Conservation (phyloP, 139 green algal species). For the Chlamydomonas applanata region DNA sequence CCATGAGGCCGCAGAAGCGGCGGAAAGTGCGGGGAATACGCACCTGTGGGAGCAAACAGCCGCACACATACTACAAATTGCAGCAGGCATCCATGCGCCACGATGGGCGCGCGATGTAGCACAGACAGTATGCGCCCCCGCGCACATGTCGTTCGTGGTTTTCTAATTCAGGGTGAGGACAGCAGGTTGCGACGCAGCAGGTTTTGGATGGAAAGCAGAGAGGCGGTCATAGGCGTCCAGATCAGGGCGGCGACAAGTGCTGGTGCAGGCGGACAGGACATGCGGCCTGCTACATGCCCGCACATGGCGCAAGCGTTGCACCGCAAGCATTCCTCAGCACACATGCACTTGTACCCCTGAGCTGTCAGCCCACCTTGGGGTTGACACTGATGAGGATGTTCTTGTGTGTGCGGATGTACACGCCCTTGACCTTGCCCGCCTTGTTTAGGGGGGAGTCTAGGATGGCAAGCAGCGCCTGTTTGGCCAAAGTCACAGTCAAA, state of each 20-base stretch:
- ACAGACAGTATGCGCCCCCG: too few relatives aligned
- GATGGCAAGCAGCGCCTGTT: slow-evolving; percentile 86
- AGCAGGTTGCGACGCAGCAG: too few relatives aligned
- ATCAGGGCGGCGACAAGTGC: background rate
- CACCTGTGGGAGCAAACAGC: slow-evolving; percentile 37
- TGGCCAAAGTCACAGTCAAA: background rate
- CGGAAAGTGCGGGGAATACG: slow-evolving; percentile 93
- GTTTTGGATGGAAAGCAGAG: too few relatives aligned
- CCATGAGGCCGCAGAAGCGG: slow-evolving; percentile 93
- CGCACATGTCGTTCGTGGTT: too few relatives aligned
- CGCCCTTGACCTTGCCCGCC: slow-evolving; percentile 81
- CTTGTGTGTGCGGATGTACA: slow-evolving; percentile 90
- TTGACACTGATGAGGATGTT: slow-evolving; percentile 94
- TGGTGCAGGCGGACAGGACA: background rate
- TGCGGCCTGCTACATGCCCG: background rate
- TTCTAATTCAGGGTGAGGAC: too few relatives aligned
- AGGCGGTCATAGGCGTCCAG: too few relatives aligned
- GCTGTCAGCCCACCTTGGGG: slow-evolving; percentile 54
- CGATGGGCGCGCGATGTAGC: too few relatives aligned
- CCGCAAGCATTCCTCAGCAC: too few relatives aligned
- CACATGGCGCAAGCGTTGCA: too few relatives aligned
- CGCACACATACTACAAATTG: too few relatives aligned
- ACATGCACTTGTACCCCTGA: too few relatives aligned
- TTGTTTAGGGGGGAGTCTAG: slow-evolving; percentile 96
- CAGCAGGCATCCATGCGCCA: too few relatives aligned